Conservation (phyloP, 1,139 yeast genomes). For the Torulaspora pretoriensis region DNA sequence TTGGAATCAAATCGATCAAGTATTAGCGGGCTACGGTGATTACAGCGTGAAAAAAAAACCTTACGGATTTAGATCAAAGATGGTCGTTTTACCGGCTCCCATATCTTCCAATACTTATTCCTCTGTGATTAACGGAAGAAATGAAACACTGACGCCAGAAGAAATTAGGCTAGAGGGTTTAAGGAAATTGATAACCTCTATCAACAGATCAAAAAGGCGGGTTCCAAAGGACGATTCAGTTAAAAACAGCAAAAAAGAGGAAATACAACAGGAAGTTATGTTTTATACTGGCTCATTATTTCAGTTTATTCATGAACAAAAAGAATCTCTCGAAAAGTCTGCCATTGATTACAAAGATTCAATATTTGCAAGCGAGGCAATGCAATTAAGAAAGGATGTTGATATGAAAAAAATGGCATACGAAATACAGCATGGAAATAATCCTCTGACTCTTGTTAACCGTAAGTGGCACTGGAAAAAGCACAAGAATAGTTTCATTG, state of each 20-base stretch:
- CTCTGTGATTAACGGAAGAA: constrained; percentile 39
- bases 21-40: constrained; percentile 84
- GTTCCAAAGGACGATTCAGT: constrained; percentile 43
- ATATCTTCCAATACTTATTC: constrained; percentile 50
- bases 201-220: constrained; percentile 57
- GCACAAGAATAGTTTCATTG: constrained; percentile 76
- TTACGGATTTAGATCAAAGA: constrained; percentile 65
- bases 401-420: constrained; percentile 51
- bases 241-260: constrained; percentile 42
- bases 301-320: constrained; percentile 55
- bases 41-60: constrained; percentile 50
- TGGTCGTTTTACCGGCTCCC: constrained; percentile 75
- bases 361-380: constrained; percentile 35
- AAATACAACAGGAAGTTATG: constrained; percentile 64
- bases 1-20: constrained; percentile 91
- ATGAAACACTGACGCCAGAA: constrained; percentile 69
- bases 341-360: constrained; percentile 34
- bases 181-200: constrained; percentile 59
- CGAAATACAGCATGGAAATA: constrained; percentile 57
- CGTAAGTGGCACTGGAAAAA: constrained; percentile 88
- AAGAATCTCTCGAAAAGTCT: constrained; percentile 21
- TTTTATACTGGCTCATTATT: constrained; percentile 87
- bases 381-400: constrained; percentile 41
- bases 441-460: constrained; percentile 61
- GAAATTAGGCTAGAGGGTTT: constrained; percentile 87